Evolutionary conservation across 2,329 filamentous ascomycete genomes (phyloP).

Genomic region (Anthostomella pinea): DNA sequence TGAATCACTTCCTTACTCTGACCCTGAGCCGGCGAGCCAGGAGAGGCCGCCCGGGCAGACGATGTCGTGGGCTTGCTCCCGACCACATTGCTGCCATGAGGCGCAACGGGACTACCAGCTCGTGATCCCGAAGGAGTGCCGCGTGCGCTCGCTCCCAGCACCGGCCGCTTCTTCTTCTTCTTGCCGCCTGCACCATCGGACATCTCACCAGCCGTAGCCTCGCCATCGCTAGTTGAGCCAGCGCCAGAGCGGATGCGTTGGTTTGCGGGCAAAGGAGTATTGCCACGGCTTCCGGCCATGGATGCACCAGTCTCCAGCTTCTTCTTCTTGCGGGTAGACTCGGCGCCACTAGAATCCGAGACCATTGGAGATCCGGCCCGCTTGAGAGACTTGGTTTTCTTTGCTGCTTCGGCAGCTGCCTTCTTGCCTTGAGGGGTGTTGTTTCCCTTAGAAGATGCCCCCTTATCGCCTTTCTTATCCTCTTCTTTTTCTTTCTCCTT

Average conservation of each 20-base stretch:
- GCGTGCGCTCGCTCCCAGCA: constrained; percentile 37
- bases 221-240: constrained; percentile 68
- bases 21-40: constrained; percentile 23
- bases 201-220: constrained; percentile 67
- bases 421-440: constrained; percentile 53
- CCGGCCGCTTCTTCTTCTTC: constrained; percentile 49
- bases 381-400: constrained; percentile 67
- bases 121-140: constrained; percentile 59
- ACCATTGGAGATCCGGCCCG: constrained; percentile 81
- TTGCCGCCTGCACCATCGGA: constrained; percentile 53
- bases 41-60: constrained; percentile 34
- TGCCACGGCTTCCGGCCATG: constrained; percentile 50
- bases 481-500: constrained; percentile 50
- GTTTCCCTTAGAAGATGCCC: constrained; percentile 65
- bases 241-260: constrained; percentile 45
- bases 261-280: constrained; percentile 52
- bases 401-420: constrained; percentile 43
- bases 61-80: no score
- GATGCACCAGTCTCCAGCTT: constrained; percentile 50
- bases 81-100: constrained; percentile 38
- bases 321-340: constrained; percentile 78
- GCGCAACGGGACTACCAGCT: constrained; percentile 56
- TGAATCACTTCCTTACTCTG: constrained; percentile 14
- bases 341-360: constrained; percentile 89
- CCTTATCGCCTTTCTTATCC: constrained; percentile 48